phyloP scores from a whole-genome alignment of 768 basidiomycete genomes.

The Boletales sp. region DNA sequence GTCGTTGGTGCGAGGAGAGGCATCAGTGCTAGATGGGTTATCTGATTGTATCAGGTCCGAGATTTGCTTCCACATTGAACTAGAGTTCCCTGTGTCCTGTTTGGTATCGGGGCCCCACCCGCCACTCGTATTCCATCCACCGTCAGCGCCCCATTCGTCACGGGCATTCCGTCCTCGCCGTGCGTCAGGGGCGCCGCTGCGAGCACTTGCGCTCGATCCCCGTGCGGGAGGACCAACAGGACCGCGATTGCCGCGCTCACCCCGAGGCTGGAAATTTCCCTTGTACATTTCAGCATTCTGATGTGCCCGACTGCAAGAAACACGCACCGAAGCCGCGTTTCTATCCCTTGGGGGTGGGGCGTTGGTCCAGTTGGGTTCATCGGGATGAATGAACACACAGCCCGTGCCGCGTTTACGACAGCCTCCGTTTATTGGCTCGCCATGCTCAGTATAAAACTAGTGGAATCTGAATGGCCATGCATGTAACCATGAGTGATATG shows the following conservation, averaged over 20 bases:
- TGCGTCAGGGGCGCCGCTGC: not conserved
- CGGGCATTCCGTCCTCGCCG: conserved; percentile 1
- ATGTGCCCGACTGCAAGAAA: not conserved
- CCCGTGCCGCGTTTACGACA: conserved; percentile 18
- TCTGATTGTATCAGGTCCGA: too few relatives aligned
- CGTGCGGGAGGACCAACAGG: not conserved
- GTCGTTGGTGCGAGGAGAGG: too few relatives aligned
- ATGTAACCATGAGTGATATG: conserved; percentile 2
- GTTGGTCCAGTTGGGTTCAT: conserved; percentile 18
- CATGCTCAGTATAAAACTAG: conserved; percentile 31
- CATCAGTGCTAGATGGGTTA: too few relatives aligned
- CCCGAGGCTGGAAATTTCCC: conserved; percentile 11
- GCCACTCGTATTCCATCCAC: conserved; percentile 9
- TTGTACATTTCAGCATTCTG: not conserved
- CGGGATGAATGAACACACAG: conserved; percentile 32
- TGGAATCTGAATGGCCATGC: not conserved
- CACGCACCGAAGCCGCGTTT: conserved; percentile 17
- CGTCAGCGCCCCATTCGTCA: not conserved
- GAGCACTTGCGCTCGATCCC: not conserved
- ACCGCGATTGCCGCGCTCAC: conserved; percentile 1
- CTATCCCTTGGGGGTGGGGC: conserved; percentile 18
- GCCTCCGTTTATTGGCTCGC: conserved; percentile 24
- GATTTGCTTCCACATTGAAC: too few relatives aligned
- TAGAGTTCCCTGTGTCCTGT: too few relatives aligned
- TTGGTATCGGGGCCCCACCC: conserved; percentile 4